Conservation (phyloP, 768 basidiomycete species). For the Dictyophora rubrovolvata region DNA sequence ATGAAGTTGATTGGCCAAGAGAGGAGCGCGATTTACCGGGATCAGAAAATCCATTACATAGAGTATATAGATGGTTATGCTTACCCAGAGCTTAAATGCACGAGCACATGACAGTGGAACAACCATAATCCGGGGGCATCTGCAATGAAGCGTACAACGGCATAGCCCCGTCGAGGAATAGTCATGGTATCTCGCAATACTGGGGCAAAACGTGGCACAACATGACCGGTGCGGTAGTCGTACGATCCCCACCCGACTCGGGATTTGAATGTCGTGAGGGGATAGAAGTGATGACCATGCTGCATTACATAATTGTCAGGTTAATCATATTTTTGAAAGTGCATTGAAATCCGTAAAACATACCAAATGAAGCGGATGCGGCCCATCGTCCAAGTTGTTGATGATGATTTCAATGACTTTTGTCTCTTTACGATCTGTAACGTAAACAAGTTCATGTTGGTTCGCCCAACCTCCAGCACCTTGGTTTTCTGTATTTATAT, state of each 20-base stretch:
- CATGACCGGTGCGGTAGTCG: background rate
- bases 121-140: conserved; percentile 19
- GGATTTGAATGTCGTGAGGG: conserved; percentile 4
- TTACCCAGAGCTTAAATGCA: conserved; percentile 5
- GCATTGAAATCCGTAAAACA: background rate
- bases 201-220: background rate
- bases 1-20: background rate
- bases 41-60: background rate
- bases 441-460: conserved; percentile 3
- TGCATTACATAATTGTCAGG: background rate
- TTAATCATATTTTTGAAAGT: background rate
- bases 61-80: background rate
- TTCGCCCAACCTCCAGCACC: background rate
- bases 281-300: conserved; percentile 14
- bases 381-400: conserved; percentile 12
- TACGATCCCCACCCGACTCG: conserved; percentile 11
- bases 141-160: conserved; percentile 1
- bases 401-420: conserved; percentile 11
- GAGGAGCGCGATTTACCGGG: background rate
- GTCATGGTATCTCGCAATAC: conserved; percentile 10
- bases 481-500: background rate
- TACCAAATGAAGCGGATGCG: conserved; percentile 13
- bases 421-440: conserved; percentile 6
- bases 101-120: conserved; percentile 13
- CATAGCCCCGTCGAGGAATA: conserved; percentile 8